Percentiles rank a stretch among this genome's conserved stretches.
phyloP scores from a whole-genome alignment of 2,329 filamentous ascomycete genomes.

The Aspergillus jensenii region DNA sequence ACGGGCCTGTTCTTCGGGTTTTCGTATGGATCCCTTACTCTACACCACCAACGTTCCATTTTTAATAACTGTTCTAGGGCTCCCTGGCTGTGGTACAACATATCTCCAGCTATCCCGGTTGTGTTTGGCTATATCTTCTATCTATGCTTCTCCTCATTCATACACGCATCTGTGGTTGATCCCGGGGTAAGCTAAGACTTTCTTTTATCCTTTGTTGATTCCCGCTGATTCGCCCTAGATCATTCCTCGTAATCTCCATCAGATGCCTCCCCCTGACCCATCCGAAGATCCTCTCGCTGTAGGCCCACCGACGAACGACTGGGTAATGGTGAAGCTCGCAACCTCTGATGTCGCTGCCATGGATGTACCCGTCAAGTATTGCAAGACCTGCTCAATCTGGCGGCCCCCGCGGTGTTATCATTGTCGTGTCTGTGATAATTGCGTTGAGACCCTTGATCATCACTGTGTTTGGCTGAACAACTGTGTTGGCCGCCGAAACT shows the following conservation, averaged over 20 bases:
- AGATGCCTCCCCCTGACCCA: conserved; percentile 73
- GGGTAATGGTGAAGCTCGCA: conserved; percentile 84
- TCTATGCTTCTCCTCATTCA: conserved; percentile 86
- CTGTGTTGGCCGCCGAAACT: conserved; percentile 94
- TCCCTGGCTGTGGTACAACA: conserved; percentile 79
- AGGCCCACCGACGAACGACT: conserved; percentile 85
- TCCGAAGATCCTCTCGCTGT: conserved; percentile 78
- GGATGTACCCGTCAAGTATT: conserved; percentile 98
- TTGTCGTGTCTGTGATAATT: conserved; percentile 95
- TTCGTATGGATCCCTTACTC: conserved; percentile 48
- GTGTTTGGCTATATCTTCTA: conserved; percentile 89
- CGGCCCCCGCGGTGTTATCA: conserved; percentile 93
- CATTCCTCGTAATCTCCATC: conserved; percentile 86
- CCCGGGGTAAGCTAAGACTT: conserved; percentile 70
- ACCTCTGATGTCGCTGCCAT: conserved; percentile 77
- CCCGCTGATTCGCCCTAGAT: conserved; percentile 59
- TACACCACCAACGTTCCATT: not conserved
- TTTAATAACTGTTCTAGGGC: conserved; percentile 49
- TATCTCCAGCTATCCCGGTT: conserved; percentile 86
- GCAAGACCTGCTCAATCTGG: conserved; percentile 97
- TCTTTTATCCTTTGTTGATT: not conserved
- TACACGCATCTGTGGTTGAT: conserved; percentile 89
- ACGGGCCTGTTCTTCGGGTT: conserved; percentile 80
- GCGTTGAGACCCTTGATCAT: conserved; percentile 94
- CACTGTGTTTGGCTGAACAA: conserved; percentile 99